Evolutionary conservation across 2,329 filamentous ascomycete genomes (phyloP), one percentile per base, ranked within the genome.

Genomic region (Pseudonectria foliicola): DNA sequence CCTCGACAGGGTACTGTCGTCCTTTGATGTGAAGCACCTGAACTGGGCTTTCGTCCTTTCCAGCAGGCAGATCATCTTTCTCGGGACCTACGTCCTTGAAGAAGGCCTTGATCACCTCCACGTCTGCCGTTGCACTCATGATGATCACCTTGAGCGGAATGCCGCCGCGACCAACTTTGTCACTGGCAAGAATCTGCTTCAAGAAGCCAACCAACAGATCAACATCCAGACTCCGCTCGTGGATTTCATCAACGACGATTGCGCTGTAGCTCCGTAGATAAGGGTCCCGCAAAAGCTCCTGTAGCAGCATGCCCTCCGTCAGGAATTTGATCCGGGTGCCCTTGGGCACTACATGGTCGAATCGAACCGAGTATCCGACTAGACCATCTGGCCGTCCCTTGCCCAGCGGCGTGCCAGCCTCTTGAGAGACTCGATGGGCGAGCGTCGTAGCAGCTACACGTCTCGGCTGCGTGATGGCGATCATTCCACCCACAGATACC

Each of bases 61-160:
- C 18, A 8, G 5, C 18, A 8, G 18, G 18, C 5, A 21, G 18
- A 6, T 8, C 8, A 8, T 21, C 18, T 21, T 29, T 35, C 16
- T 45, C 39, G 5, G 50, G 30, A 3, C 40, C 33, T 5, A 46
- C 31, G 7, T 56, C 50, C 7, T 66, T 62, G 63, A 96, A 95
- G 57, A 95, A 96, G 0, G 67, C 66, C 28, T 77, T 71, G 23
- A 96, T 77, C 37, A 74, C 77, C 40, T 90, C 81, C 38, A 95
- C 80, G 57, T 96, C 86, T 25, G 88, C 86, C 6, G 92, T 98
- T 32, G 92, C 92, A 70, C 89, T 95, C 92, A 98, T 98, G 54
- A 96, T 77, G 24, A 95, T 76, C 4, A 96, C 79, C 58, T 95
- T 96, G 37, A 98, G 65, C 1, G 84, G 80, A 21, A 82, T 66